Percentiles rank a stretch among this genome's conserved stretches.
Evolutionary conservation across 1,284 basidiomycete genomes (phyloP).

Genomic region (Rhodotorula sp.): DNA sequence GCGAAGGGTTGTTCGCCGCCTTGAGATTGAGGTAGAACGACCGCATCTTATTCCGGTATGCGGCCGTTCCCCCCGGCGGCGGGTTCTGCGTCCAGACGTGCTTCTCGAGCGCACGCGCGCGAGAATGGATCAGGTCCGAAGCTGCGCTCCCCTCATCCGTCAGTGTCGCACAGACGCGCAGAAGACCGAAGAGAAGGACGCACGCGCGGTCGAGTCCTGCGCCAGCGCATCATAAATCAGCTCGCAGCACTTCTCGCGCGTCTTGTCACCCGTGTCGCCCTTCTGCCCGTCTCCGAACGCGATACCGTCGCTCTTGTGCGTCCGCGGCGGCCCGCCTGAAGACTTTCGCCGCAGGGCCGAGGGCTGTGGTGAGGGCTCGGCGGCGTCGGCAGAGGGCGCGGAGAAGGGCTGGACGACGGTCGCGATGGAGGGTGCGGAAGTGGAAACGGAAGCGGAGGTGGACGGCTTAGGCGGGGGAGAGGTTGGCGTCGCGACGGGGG

Average conservation of each 20-base stretch:
- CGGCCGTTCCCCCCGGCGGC: conserved; percentile 46
- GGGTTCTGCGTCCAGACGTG: conserved; percentile 35
- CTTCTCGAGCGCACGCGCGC: conserved; percentile 32
- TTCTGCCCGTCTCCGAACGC: conserved; percentile 56
- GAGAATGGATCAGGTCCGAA: conserved; percentile 28
- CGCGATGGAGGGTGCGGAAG: neutral
- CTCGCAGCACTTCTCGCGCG: conserved; percentile 83
- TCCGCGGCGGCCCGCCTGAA: conserved; percentile 55
- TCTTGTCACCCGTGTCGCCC: conserved; percentile 63
- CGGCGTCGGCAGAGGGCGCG: neutral
- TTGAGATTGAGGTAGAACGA: conserved; percentile 91
- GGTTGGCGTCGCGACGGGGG: conserved; percentile 10
- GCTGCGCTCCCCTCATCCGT: conserved; percentile 27
- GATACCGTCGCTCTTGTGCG: conserved; percentile 69
- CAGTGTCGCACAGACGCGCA: neutral
- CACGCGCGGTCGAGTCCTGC: conserved; percentile 78
- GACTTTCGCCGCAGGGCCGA: conserved; percentile 22
- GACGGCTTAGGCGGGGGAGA: conserved; percentile 7
- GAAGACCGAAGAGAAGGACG: conserved; percentile 54
- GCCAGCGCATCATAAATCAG: conserved; percentile 90
- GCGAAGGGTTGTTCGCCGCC: conserved; percentile 87
- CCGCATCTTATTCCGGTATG: conserved; percentile 82
- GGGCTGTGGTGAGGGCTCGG: neutral
- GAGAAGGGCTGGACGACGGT: neutral
- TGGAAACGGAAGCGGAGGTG: neutral